Evolutionary conservation across 225 moss, liverwort and hornwort genomes (phyloP), one percentile per base, ranked within the genome.

Genomic region (Sphagnum tenellum): DNA sequence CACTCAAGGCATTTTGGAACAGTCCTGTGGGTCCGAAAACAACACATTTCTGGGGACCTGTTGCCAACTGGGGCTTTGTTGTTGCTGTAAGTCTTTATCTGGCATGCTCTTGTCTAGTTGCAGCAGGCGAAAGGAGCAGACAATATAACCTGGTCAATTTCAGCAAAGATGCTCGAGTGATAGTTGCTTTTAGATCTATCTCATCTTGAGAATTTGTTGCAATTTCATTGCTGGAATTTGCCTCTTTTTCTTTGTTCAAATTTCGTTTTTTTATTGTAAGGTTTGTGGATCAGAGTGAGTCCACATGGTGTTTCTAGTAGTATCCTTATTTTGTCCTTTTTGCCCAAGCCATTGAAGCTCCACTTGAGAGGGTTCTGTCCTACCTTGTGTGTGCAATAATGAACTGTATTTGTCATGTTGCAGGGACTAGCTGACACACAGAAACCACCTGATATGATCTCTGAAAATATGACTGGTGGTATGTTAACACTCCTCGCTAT

Each of bases 11-110:
- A 45, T 90, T 98, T 71, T 98, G 96, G 96, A 98, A 98, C 63
- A 90, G 90, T 64, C 96, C 96, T 45, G 90, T 98, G 49, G 96
- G 96, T 55, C 96, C 96, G 1, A 92, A 92, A 70, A 98, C 96
- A 66, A 98, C 96, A 8, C 96, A 98, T 51, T 98, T 98, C 72
- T 98, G 96, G 96, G 96, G 96, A 3, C 96, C 96, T 5, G 89
- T 98, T 12, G 96, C 96, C 56, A 98, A 98, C 70, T 98, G 96
- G 92, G 96, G 96, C n/a, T 93, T 98, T 69, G 96, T 98, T n/a
- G 80, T 55, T 63, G 96, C 96, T 80, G 96, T 95, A 78, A 77
- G 56, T 68, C 59, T 68, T 10, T 65, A 44, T 61, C 62, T 73
- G 63, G 51, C 49, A 44, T 47, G 11, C 45, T 5, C 59, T 49